Conservation (phyloP, 345 rosid genomes). For the Melastoma malabathricum region DNA sequence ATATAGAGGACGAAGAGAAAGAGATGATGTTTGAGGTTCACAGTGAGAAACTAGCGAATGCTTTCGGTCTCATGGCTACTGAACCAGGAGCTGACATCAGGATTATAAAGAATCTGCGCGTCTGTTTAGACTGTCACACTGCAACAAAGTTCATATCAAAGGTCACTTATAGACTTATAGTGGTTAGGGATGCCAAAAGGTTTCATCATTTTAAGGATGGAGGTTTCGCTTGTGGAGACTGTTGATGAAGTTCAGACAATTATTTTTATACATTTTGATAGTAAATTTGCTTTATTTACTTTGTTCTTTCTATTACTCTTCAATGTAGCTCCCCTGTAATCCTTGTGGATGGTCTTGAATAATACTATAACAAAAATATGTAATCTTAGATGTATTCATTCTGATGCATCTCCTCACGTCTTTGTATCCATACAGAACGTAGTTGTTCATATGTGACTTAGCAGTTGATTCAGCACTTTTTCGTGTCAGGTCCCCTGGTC, state of each 20-base stretch:
- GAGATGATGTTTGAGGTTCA: constrained; percentile 58
- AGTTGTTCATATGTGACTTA: constrained; percentile 21
- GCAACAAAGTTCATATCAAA: constrained; percentile 65
- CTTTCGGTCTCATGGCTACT: constrained; percentile 58
- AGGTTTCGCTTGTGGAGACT: constrained; percentile 68
- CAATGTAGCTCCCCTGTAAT: too few species aligned
- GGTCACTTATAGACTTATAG: constrained; percentile 52
- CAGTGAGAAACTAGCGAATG: constrained; percentile 77
- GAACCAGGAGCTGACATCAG: constrained; percentile 57
- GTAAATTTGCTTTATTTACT: too few species aligned
- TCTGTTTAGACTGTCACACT: constrained; percentile 67
- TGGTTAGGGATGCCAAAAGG: constrained; percentile 70
- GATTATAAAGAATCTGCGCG: constrained; percentile 66
- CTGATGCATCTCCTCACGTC: not conserved
- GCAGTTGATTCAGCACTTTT: constrained; percentile 80
- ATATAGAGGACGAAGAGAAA: constrained; percentile 85
- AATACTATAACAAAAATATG: too few species aligned
- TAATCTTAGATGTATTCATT: too few species aligned
- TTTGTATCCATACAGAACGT: constrained; percentile 9
- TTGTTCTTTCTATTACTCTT: too few species aligned
- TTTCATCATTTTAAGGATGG: constrained; percentile 79
- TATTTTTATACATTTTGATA: not conserved
- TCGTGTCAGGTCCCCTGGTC: constrained; percentile 85
- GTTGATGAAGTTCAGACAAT: constrained; percentile 30
- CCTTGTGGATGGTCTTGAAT: too few species aligned